Conservation (phyloP, 1,284 basidiomycete genomes). For the Boletellus deceptivus region DNA sequence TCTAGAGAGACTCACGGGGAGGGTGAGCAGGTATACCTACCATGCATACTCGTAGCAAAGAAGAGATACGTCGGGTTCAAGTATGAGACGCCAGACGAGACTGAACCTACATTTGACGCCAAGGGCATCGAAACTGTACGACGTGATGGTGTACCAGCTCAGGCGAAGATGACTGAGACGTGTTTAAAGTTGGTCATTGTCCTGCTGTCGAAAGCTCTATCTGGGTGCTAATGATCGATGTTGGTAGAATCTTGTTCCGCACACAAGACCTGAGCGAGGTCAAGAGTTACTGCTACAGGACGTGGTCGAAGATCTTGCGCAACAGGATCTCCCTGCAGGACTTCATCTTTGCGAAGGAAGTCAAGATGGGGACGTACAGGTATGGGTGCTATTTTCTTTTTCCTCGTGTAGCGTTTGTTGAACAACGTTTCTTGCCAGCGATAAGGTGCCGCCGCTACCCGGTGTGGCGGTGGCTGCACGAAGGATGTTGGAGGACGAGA, state of each 20-base stretch:
- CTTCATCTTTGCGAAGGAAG: slow-evolving; percentile 94
- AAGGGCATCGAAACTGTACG: slow-evolving; percentile 98
- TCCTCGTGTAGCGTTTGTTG: too few species aligned
- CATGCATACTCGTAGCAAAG: slow-evolving; percentile 92
- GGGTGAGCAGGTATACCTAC: slow-evolving; percentile 77
- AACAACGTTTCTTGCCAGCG: slow-evolving; percentile 42
- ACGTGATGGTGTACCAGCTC: slow-evolving; percentile 85
- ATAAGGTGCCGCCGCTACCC: slow-evolving; percentile 84
- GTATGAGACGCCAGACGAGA: slow-evolving; percentile 82
- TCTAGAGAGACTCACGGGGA: too few species aligned
- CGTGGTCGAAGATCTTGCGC: slow-evolving; percentile 85
- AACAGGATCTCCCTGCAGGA: slow-evolving; percentile 83
- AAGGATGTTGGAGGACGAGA: slow-evolving; percentile 71
- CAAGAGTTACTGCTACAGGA: slow-evolving; percentile 84
- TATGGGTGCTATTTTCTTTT: slow-evolving; percentile 29
- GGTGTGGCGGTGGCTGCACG: slow-evolving; percentile 86
- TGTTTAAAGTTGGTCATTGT: slow-evolving; percentile 66
- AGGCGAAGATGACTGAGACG: slow-evolving; percentile 86
- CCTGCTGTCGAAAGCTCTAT: not conserved
- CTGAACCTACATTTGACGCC: slow-evolving; percentile 85
- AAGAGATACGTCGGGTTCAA: slow-evolving; percentile 97
- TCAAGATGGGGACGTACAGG: slow-evolving; percentile 90
- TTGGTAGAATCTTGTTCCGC: slow-evolving; percentile 77
- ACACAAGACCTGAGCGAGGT: slow-evolving; percentile 86
- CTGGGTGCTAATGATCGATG: not conserved